Conservation (phyloP, 2,329 filamentous ascomycete species). For the Monascus ruber region DNA sequence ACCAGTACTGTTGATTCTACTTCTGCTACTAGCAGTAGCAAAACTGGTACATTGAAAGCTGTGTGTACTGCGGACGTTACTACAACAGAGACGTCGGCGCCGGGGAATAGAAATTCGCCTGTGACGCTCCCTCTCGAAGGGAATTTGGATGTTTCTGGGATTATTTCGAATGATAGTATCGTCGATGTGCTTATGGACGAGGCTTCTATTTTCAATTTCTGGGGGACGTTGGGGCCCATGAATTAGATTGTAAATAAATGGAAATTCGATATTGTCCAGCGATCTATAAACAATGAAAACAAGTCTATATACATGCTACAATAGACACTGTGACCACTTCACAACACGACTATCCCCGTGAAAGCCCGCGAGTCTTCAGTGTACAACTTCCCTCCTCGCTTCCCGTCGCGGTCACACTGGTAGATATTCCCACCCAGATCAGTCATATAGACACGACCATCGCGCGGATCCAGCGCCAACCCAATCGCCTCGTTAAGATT, state of each 20-base stretch:
- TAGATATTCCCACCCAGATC: conserved; percentile 20
- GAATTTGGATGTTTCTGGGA: not conserved
- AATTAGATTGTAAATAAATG: too few relatives aligned
- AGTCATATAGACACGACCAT: conserved; percentile 13
- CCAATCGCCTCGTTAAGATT: conserved; percentile 40
- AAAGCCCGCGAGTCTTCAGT: conserved; percentile 9
- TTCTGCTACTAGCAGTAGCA: too few relatives aligned
- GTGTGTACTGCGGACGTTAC: too few relatives aligned
- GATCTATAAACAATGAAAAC: too few relatives aligned
- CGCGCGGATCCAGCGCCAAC: conserved; percentile 22
- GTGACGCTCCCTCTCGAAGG: not conserved
- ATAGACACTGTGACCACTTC: too few relatives aligned
- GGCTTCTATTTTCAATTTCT: conserved; percentile 13
- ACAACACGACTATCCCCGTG: conserved; percentile 5
- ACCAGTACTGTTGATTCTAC: too few relatives aligned
- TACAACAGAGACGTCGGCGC: not conserved
- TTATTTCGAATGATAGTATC: conserved; percentile 3
- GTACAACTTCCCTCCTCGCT: conserved; percentile 7
- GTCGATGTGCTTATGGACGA: conserved; percentile 13
- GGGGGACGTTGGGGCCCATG: conserved; percentile 5
- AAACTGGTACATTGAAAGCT: too few relatives aligned
- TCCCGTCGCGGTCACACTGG: conserved; percentile 9
- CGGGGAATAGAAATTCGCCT: not conserved
- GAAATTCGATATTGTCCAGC: too few relatives aligned
- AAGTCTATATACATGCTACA: too few relatives aligned